Base-by-base conservation (phyloP, 2,329 filamentous ascomycete genomes). In the Malbranchea zuffiana region DNA sequence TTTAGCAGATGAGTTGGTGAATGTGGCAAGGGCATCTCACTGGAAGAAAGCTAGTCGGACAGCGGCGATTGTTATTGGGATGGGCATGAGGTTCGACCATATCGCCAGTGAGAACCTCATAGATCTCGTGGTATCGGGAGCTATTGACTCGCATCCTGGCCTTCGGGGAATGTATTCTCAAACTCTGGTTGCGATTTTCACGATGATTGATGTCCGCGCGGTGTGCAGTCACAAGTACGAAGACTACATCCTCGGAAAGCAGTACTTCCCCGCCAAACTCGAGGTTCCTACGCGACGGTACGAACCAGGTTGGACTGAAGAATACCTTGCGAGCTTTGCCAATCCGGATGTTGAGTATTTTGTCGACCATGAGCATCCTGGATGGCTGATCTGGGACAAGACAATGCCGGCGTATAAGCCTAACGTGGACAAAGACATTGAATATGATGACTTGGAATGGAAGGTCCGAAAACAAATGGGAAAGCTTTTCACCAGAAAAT, bases 1-100 rank as follows among this genome's bases (percentile, higher is more conserved):
- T 3, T 65, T 98, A 17, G 83, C 87, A 0, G 66, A 84, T 37
- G 86, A 96, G 55, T 68, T 98, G 20, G 80, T 87, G 3, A 74
- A 81, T 41, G 65, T 80, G 42, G 82, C 85, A 1, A 78, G 76
- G 50, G 74, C 74, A 3, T 84, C 86, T 1, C 92, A 98, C 54
- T 98, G 90, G 90, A 96, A 94, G 66, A 87, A 94, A 49, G 88
- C 88, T 4, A 85, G 78, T 34, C 74, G 88, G 18, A 93, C 87
- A 39, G 82, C 83, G 6, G 82, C 92, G 23, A 90, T 98, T 55
- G 83, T 93, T 3, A 77, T 88, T 39, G 93, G 90, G 42, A 71
- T 95, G 44, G 88, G 85, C 40, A 74, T 95, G 44, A 79, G 90
- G n/a, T 94, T 96, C 50, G 81, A 95, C 47, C 81, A 76, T 12